These are phyloP conservation scores for Epithemia pelagica DNA, from an alignment of 108 stramenopile genomes.

Conservation along the genomic window DNA sequence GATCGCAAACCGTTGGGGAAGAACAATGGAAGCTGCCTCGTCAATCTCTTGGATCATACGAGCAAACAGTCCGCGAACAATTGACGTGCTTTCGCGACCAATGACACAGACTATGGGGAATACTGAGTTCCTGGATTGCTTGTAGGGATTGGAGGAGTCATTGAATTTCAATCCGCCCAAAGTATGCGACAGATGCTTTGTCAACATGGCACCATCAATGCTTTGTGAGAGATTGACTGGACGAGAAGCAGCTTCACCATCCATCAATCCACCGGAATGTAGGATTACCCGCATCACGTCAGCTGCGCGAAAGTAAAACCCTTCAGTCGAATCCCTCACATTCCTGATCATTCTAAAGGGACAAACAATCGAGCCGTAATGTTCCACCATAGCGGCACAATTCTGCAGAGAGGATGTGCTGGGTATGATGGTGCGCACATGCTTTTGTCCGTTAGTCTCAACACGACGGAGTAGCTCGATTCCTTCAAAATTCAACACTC, in stretches of 20 bases:
- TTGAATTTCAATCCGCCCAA: neutral
- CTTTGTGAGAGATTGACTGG: neutral
- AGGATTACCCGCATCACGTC: neutral
- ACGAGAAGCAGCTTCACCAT: neutral
- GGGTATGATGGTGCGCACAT: neutral
- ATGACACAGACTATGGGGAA: neutral
- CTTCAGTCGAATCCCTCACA: neutral
- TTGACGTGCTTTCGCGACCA: neutral
- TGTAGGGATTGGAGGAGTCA: neutral
- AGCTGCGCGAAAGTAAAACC: neutral
- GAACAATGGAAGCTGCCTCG: neutral
- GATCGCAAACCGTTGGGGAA: neutral
- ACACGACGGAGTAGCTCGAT: neutral
- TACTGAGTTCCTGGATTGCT: neutral
- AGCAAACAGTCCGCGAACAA: neutral
- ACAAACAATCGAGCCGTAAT: neutral
- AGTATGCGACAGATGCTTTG: neutral
- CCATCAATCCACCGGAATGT: neutral
- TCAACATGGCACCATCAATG: neutral
- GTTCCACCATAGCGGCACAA: neutral
- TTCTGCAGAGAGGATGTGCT: neutral
- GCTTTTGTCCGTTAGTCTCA: neutral
- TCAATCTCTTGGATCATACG: neutral
- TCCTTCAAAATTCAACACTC: neutral
- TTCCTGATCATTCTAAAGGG: neutral